Percentiles rank a stretch among this genome's conserved stretches.
These are phyloP conservation scores for Sequoia sempervirens DNA, from an alignment of 75 land plant species.

Conservation along the genomic window DNA sequence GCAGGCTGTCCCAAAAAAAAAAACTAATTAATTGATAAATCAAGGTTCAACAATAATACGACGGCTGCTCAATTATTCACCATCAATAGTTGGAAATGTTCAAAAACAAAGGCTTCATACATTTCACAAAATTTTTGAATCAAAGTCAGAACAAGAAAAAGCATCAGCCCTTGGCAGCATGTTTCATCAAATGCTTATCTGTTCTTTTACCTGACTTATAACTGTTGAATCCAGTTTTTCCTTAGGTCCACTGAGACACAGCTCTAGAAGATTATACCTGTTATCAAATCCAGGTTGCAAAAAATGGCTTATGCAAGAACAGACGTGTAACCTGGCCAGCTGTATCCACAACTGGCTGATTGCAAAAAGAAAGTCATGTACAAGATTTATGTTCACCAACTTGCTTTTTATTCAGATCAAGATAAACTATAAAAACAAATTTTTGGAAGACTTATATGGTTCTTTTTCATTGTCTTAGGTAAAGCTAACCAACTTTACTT, in stretches of 20 bases:
- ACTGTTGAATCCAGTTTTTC: slow-evolving; percentile 96
- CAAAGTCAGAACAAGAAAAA: neutral
- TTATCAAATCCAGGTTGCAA: neutral
- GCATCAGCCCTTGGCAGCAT: neutral
- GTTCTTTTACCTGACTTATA: slow-evolving; percentile 80
- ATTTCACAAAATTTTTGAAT: neutral
- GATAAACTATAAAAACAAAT: neutral
- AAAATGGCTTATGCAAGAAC: slow-evolving; percentile 8
- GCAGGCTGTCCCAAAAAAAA: slow-evolving; percentile 76
- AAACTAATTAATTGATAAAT: neutral
- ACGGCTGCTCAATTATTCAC: neutral
- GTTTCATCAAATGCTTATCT: neutral
- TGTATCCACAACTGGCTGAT: neutral
- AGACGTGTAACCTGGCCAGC: neutral
- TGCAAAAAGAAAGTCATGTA: neutral
- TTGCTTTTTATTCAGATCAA: neutral
- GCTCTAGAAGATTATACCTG: slow-evolving; percentile 88
- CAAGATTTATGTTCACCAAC: neutral
- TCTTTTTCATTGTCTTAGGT: neutral
- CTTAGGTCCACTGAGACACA: slow-evolving; percentile 93
- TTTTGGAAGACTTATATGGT: neutral
- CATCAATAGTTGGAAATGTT: neutral
- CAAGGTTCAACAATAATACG: slow-evolving; percentile 5
- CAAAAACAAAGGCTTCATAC: neutral
- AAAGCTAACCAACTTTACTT: neutral